Base-by-base conservation (phyloP, 108 stramenopile species). In the Schizochytrium sp. region DNA sequence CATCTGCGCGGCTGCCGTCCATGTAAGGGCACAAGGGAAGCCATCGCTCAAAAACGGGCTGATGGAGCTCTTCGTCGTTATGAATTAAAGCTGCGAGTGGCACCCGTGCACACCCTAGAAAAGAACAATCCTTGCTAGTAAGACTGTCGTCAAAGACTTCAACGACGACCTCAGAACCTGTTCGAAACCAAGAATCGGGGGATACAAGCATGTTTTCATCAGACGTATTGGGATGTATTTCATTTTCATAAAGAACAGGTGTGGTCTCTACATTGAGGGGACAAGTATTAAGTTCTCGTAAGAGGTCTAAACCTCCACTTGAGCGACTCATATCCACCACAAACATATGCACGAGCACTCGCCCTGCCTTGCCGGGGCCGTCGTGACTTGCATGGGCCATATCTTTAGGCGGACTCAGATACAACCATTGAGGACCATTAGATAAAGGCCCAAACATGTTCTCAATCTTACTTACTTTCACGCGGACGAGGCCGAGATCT, bases 11-110 rank as follows among this genome's bases (percentile, higher is more conserved):
- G 50, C 49, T 53, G 28, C 73, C 73, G 1, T 83, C 73, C 46
- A 53, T 53, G 13, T n/a, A 4, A 53, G 73, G 73, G 7, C 46
- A 83, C 0, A 83, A 19, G 50, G 73, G 73, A 53, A 83, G 7
- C 73, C 73, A 83, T 4, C 19, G 10, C 17, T 83, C 73, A 19
- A 83, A 83, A 13, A 83, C 73, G 7, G 73, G 73, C 73, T 83
- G 73, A 5, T 19, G 73, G 19, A 83, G 40, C 4, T 38, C 50
- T 19, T 83, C 73, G 49, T 83, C 73, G 73, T 83, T 19, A 8
- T 53, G 15, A 4, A 83, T 19, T n/a, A 83, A 50, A 0, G 45
- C 46, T 12, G 73, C 73, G 8, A 83, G 4, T 50, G 73, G 73
- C 4, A 83, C 19, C 19, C 73, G 73, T 4, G 17, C 73, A n/a